Percentiles rank a stretch among this genome's conserved stretches.
Conservation (phyloP, 768 basidiomycete species). For the Mycena leptocephala region DNA sequence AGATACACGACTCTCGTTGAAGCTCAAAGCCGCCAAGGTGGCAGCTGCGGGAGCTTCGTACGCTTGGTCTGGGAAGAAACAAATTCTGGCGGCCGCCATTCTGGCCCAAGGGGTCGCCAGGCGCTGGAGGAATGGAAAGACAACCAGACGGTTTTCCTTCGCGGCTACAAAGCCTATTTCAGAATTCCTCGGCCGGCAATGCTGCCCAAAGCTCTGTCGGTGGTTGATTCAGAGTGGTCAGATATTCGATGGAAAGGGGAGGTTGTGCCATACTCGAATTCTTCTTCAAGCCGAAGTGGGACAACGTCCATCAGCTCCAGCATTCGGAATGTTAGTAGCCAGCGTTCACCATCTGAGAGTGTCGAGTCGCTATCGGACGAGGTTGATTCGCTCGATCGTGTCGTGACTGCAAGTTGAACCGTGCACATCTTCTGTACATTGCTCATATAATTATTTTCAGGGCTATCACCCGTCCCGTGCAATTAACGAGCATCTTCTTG, state of each 20-base stretch:
- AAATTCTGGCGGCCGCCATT: background rate
- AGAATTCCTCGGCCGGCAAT: background rate
- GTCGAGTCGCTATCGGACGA: background rate
- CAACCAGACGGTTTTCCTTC: conserved; percentile 27
- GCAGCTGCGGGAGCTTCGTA: background rate
- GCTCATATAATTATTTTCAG: background rate
- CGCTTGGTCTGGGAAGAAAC: conserved; percentile 18
- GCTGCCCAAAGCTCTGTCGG: background rate
- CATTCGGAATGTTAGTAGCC: background rate
- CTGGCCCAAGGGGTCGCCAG: background rate
- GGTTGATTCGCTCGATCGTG: background rate
- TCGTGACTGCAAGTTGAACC: background rate
- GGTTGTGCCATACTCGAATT: background rate
- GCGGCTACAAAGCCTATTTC: conserved; percentile 13
- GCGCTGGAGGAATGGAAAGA: background rate
- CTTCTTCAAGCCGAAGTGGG: background rate
- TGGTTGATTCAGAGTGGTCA: background rate
- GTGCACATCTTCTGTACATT: background rate
- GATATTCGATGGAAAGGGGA: background rate
- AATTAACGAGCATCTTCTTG: background rate
- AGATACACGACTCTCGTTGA: background rate
- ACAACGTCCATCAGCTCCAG: background rate
- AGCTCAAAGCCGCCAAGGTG: conserved; percentile 20
- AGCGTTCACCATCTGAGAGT: background rate
- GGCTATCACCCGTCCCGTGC: background rate